Base-by-base conservation (phyloP, 148 eudicot genomes). In the Selenicereus undatus region DNA sequence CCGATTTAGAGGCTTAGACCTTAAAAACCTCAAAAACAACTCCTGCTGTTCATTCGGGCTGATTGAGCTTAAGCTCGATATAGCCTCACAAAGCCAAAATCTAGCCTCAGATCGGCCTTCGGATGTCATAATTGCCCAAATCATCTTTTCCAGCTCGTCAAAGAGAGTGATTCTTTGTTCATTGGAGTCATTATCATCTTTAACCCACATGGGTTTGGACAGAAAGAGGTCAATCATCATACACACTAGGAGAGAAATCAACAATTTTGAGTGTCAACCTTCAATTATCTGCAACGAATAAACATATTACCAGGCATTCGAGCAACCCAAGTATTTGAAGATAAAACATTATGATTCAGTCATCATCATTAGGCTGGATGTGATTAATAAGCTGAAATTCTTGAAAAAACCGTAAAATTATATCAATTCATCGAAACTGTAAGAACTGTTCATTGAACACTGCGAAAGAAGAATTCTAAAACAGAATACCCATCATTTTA, bases 81-180 rank as follows among this genome's bases (percentile, higher is more conserved):
- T 80, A 71, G 90, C 81, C 72, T 94, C 93, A 86, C 95, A 90
- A 16, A 96, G 95, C 99, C 99, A 96, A 58, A 96, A 84, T 68
- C 94, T 90, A 70, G 93, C 94, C 88, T 94, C 95, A 4, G 98
- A 89, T 32, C 97, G 93, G 66, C 99, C 93, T 82, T 89, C 94
- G 48, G 86, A 83, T 42, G 92, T 88, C 73, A 88, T 74, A 52
- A 92, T 42, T 26, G 82, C 84, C 94, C 94, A 90, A 27, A 94
- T 73, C 35, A 78, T 65, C 58, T 84, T 84, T 77, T 90, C 94
- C 83, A 96, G 60, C 84, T 92, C 84, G 52, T 79, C 80, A 68
- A 89, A 84, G 29, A 89, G 90, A 51, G 86, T 82, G 21, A 72
- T 77, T 85, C 85, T 89, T 82, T 76, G 86, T 86, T 87, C 83